Evolutionary conservation across 2,329 filamentous ascomycete species (phyloP).

Genomic region (Penicillium sp.): DNA sequence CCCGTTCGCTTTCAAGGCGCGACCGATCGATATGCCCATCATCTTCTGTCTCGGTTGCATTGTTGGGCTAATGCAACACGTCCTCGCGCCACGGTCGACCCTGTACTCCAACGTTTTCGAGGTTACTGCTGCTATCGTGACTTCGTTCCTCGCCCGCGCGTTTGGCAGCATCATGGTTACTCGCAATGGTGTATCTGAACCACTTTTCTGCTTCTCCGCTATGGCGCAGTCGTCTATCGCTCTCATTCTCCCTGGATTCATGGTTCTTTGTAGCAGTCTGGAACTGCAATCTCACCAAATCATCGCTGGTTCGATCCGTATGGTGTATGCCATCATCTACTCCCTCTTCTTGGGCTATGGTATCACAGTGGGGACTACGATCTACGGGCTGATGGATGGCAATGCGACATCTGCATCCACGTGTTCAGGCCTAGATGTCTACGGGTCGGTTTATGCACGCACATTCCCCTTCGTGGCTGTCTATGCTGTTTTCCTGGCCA

Average conservation of each 20-base stretch:
- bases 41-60: conserved; percentile 75
- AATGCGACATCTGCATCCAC: conserved; percentile 53
- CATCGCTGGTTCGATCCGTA: conserved; percentile 71
- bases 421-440: conserved; percentile 54
- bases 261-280: conserved; percentile 61
- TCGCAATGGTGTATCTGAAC: conserved; percentile 39
- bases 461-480: conserved; percentile 72
- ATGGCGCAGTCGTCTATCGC: conserved; percentile 72
- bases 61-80: conserved; percentile 72
- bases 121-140: conserved; percentile 64
- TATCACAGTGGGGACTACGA: conserved; percentile 65
- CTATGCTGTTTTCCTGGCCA: conserved; percentile 73
- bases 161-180: conserved; percentile 62
- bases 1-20: conserved; percentile 76
- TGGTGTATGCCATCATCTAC: conserved; percentile 74
- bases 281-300: conserved; percentile 70
- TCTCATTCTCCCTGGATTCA: conserved; percentile 69
- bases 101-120: conserved; percentile 67
- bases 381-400: conserved; percentile 62
- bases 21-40: conserved; percentile 76
- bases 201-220: conserved; percentile 69
- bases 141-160: conserved; percentile 67
- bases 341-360: conserved; percentile 72
- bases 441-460: conserved; percentile 44
- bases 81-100: conserved; percentile 72